Conservation (phyloP, 495 filamentous ascomycete species). For the Neurospora discreta region DNA sequence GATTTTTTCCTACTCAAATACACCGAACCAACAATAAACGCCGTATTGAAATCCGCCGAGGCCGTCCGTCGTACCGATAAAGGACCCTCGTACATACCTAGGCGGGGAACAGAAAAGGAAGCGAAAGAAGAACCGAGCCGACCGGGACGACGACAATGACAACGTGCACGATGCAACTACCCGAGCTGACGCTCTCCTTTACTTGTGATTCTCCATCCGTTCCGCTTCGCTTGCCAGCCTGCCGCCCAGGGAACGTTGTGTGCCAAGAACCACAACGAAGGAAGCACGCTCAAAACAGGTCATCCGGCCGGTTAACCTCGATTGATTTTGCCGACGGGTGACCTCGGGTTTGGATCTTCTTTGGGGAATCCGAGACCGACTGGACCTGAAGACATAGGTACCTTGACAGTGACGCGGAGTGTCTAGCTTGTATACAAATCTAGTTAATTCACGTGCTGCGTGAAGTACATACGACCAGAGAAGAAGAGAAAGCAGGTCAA, state of each 20-base stretch:
- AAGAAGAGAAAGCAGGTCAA: no score
- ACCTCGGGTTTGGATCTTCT: not conserved
- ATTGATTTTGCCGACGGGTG: not conserved
- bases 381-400: no score
- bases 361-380: not conserved
- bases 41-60: not conserved
- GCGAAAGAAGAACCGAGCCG: not conserved
- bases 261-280: not conserved
- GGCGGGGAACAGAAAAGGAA: no score
- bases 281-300: not conserved
- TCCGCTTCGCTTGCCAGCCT: not conserved
- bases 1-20: not conserved
- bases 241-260: not conserved
- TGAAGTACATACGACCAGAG: no score
- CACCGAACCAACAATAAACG: not conserved
- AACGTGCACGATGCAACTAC: not conserved
- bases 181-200: not conserved
- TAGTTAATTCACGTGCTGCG: no score
- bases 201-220: not conserved
- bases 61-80: not conserved
- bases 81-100: not conserved
- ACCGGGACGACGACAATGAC: not conserved
- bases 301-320: not conserved
- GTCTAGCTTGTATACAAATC: not conserved
- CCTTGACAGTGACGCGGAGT: not conserved